Conservation (phyloP, 371 early-diverging fungal genomes). For the Mortierella sp. region DNA sequence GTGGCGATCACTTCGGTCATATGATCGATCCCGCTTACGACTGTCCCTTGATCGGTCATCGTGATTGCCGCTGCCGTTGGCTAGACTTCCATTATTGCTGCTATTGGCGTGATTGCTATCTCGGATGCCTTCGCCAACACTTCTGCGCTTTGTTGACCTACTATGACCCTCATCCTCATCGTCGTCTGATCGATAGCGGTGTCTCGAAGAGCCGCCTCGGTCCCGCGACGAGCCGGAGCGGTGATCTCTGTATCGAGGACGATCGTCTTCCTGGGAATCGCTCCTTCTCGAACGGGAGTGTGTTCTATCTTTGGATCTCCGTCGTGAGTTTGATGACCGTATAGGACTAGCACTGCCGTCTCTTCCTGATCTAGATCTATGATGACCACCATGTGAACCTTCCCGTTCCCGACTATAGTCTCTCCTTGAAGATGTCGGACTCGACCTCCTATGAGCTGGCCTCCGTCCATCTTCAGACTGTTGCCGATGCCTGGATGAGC, state of each 20-base stretch:
- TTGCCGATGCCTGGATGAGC: slow-evolving; percentile 16
- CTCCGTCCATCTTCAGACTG: slow-evolving; percentile 32
- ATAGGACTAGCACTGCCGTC: slow-evolving; percentile 43
- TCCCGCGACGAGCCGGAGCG: slow-evolving; percentile 45
- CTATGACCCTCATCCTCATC: slow-evolving; percentile 50
- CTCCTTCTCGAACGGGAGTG: slow-evolving; percentile 33
- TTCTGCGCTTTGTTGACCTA: slow-evolving; percentile 43
- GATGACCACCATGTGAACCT: slow-evolving; percentile 27
- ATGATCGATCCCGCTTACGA: slow-evolving; percentile 44
- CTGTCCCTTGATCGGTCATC: slow-evolving; percentile 32
- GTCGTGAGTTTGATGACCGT: slow-evolving; percentile 27
- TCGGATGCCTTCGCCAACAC: slow-evolving; percentile 43
- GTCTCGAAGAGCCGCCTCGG: slow-evolving; percentile 34
- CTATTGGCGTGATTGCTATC: slow-evolving; percentile 22
- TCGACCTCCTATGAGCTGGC: slow-evolving; percentile 29
- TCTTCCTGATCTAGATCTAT: slow-evolving; percentile 35
- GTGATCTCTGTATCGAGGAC: slow-evolving; percentile 44
- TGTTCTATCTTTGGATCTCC: slow-evolving; percentile 31
- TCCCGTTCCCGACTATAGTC: slow-evolving; percentile 40
- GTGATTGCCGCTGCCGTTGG: slow-evolving; percentile 25
- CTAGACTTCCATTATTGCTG: slow-evolving; percentile 37
- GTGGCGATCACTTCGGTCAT: slow-evolving; percentile 36
- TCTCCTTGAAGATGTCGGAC: slow-evolving; percentile 38
- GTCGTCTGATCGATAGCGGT: slow-evolving; percentile 49
- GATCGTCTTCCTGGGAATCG: slow-evolving; percentile 41